Base-by-base conservation (phyloP, 805 yeast species). In the Cyberlindnera euphorbiae region DNA sequence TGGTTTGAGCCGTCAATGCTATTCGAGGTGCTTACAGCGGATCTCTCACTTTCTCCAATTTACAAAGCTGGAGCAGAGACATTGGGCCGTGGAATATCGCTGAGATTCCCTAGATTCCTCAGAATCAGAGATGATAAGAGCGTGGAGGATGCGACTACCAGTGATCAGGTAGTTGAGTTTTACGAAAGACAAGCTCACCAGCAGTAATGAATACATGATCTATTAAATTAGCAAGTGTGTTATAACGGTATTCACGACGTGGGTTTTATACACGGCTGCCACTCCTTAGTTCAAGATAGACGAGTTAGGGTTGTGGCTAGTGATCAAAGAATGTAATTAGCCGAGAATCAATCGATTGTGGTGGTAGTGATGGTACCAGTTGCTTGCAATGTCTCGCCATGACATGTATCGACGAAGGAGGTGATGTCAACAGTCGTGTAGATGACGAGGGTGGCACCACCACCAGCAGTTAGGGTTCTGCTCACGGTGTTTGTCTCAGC, bases 1-100 rank as follows among this genome's bases (percentile, higher is more conserved):
- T 89, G 97, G 97, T 83, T 89, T 53, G 95, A 89, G 52, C 96
- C 97, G 7, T 70, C 81, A 1, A 60, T 69, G 17, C 70, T 89
- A 6, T 87, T 93, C 65, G 97, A 89, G 60, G 95, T 89, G 1
- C 66, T 85, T 40, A 84, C 95, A 1, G 97, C 97, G 0, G 97
- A 89, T 60, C 68, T 89, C 34, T 83, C 95, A 0, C 69, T 87
- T 39, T 82, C 94, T 35, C 97, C 97, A 0, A 68, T 86, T 5
- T 89, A 89, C 59, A 86, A 86, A 53, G 94, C 96, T 0, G 96
- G 93, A 5, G 73, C 72, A 19, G 67, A 69, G 18, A 75, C 75
- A 33, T 72, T 78, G 40, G 94, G 87, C 1, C 79, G 79, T 55
- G 97, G 97, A 19, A 76, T 89, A 3, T 84, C 95, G 4, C 64